Base-by-base conservation (phyloP, 768 basidiomycete species). In the Mycena floridula region DNA sequence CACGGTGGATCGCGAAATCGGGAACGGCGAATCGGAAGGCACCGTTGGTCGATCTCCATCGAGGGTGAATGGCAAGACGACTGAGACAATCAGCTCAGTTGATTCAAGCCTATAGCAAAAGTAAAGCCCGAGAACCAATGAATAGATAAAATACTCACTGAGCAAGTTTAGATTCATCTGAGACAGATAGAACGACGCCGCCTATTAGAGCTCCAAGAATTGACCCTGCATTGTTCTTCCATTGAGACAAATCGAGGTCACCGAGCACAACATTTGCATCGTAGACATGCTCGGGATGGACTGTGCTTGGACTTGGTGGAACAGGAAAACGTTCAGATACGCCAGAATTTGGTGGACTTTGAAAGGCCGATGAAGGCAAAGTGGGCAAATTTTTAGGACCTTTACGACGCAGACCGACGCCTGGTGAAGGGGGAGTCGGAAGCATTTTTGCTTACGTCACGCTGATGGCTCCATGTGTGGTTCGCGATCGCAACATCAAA, bases 331-430 rank as follows among this genome's bases (percentile, higher is more conserved):
- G 65, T 37, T 88, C 86, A 16, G 73, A 73, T 0, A 78, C 75
- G 42, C 81, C 80, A 4, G 82, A 70, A 62, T 75, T 84, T 21
- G 85, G 83, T 0, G 85, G 79, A 22, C 71, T 76, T n/a, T 41
- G 42, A 60, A 91, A 91, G 0, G 80, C 89, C 9, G 87, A 88
- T 21, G 81, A 59, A 0, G 88, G 87, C 11, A 92, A 77, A 37
- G 72, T 75, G 7, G 89, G 89, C 4, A 81, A 76, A 18, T 76
- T 67, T 58, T 79, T 86, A 23, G 72, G 72, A 21, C 73, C 77
- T 58, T 76, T 87, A 55, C 82, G 80, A 51, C 81, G 76, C 11
- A 63, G 53, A 13, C 63, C 63, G 44, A 73, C 63, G 35, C 70
- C 66, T 23, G 73, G 74, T 11, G 74, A 71, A 15, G 61, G 54